These are phyloP conservation scores for Typha latifolia DNA, from an alignment of 176 grass and related monocot genomes.

Conservation along the genomic window DNA sequence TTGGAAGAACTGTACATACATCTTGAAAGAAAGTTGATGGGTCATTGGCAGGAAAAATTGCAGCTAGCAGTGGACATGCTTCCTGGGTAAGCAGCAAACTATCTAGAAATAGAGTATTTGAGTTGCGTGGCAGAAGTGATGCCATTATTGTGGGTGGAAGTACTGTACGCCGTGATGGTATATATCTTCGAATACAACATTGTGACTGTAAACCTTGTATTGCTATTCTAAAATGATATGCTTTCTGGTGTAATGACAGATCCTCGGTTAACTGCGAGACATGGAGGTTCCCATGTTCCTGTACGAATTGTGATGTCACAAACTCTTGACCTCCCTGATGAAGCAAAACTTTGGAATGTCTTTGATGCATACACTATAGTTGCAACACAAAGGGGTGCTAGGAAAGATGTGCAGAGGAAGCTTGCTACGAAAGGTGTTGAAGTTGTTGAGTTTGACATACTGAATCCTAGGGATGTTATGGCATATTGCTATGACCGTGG, in stretches of 20 bases:
- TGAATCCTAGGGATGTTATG: constrained; percentile 91
- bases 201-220: too few relatives aligned
- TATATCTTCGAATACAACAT: constrained; percentile 8
- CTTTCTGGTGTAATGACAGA: constrained; percentile 49
- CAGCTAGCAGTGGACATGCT: constrained; percentile 77
- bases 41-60: constrained; percentile 77
- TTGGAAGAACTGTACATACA: too few relatives aligned
- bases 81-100: constrained; percentile 93
- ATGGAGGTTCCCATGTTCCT: constrained; percentile 74
- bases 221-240: constrained; percentile 15
- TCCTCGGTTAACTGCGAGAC: constrained; percentile 85
- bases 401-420: constrained; percentile 77
- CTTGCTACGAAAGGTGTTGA: constrained; percentile 86
- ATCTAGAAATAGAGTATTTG: constrained; percentile 85
- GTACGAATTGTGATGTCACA: constrained; percentile 86
- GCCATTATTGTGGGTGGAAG: constrained; percentile 95
- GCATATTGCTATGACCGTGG: constrained; percentile 85
- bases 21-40: constrained; percentile 1
- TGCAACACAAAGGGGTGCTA: constrained; percentile 79
- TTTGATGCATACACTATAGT: constrained; percentile 89
- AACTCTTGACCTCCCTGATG: constrained; percentile 70
- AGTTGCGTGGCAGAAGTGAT: constrained; percentile 91
- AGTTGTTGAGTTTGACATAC: constrained; percentile 96
- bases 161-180: constrained; percentile 88
- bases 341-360: constrained; percentile 88